Percentiles rank a stretch among this genome's conserved stretches.
phyloP scores from a whole-genome alignment of 352 stramenopile genomes.

The Globisporangium paroecandrum region DNA sequence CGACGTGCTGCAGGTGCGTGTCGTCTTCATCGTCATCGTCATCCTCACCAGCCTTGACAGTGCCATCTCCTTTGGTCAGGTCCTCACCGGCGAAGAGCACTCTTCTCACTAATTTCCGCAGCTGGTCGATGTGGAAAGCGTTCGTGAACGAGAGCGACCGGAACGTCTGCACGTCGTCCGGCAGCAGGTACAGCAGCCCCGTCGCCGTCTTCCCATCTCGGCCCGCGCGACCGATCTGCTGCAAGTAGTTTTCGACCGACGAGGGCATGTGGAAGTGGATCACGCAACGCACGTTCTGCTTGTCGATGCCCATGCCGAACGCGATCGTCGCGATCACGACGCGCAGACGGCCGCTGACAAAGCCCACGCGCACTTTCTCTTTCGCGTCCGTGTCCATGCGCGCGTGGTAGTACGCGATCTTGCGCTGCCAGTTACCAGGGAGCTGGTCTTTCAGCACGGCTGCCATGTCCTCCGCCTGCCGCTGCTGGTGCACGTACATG shows the following conservation, averaged over 20 bases:
- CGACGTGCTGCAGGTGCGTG: slow-evolving; percentile 18
- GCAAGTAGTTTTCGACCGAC: slow-evolving; percentile 98
- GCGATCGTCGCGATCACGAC: slow-evolving; percentile 97
- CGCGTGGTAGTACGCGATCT: slow-evolving; percentile 91
- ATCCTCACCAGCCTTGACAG: background rate
- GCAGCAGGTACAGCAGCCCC: slow-evolving; percentile 58
- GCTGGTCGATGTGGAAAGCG: slow-evolving; percentile 50
- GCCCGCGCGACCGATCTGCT: slow-evolving; percentile 95
- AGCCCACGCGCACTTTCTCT: slow-evolving; percentile 78
- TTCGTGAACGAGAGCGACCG: slow-evolving; percentile 73
- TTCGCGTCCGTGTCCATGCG: slow-evolving; percentile 83
- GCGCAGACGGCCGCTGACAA: slow-evolving; percentile 83
- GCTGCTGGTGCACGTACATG: slow-evolving; percentile 83
- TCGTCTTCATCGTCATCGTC: background rate
- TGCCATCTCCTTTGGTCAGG: no score
- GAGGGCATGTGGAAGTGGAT: slow-evolving; percentile 96
- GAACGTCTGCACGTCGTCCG: slow-evolving; percentile 66
- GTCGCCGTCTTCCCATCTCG: slow-evolving; percentile 88
- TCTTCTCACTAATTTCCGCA: slow-evolving; percentile 39
- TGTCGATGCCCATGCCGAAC: slow-evolving; percentile 99
- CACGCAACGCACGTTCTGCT: slow-evolving; percentile 96
- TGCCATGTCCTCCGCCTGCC: slow-evolving; percentile 69
- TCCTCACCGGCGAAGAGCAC: slow-evolving; percentile 28
- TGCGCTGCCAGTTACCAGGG: slow-evolving; percentile 28
- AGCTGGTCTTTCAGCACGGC: slow-evolving; percentile 60